A percentile compares a stretch with the other conserved stretches of the same genome.
phyloP scores from a whole-genome alignment of 495 filamentous ascomycete species.

The Talaromyces proteolyticus region DNA sequence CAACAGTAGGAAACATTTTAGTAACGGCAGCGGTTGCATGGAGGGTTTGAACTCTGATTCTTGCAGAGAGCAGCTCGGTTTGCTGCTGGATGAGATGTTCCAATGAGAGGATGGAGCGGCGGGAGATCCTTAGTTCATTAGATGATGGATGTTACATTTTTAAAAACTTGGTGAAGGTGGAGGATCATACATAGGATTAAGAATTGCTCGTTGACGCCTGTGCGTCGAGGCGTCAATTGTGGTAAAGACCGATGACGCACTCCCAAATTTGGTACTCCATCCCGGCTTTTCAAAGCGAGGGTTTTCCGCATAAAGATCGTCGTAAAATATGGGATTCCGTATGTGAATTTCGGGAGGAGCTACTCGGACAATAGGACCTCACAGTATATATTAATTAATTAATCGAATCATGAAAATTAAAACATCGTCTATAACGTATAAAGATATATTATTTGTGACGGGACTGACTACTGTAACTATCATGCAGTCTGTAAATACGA shows the following conservation, averaged over 20 bases:
- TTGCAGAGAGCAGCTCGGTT: constrained; percentile 10
- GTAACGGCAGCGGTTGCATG: constrained; percentile 18
- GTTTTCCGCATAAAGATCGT: constrained; percentile 23
- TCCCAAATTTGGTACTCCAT: constrained; percentile 17
- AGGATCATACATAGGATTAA: constrained; percentile 17
- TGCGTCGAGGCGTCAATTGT: constrained; percentile 25
- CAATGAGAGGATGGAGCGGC: constrained; percentile 4
- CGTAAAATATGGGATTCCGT: constrained; percentile 30
- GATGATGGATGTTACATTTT: no score
- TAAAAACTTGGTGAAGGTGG: neutral
- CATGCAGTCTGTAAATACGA: constrained; percentile 29
- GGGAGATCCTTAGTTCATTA: constrained; percentile 8
- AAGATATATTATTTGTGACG: no score
- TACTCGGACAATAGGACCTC: constrained; percentile 49
- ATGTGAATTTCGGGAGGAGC: constrained; percentile 44
- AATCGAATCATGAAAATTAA: no score
- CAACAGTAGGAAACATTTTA: constrained; percentile 20
- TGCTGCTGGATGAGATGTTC: constrained; percentile 12
- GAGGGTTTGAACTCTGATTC: constrained; percentile 9
- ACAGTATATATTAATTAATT: neutral
- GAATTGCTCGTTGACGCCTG: constrained; percentile 19
- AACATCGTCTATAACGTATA: no score
- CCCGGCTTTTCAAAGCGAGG: constrained; percentile 21
- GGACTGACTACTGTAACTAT: constrained; percentile 30
- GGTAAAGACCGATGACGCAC: constrained; percentile 27